A percentile compares a stretch with the other conserved stretches of the same genome.
Evolutionary conservation across 495 filamentous ascomycete species (phyloP).

Genomic region (Neurospora tetrasperma): DNA sequence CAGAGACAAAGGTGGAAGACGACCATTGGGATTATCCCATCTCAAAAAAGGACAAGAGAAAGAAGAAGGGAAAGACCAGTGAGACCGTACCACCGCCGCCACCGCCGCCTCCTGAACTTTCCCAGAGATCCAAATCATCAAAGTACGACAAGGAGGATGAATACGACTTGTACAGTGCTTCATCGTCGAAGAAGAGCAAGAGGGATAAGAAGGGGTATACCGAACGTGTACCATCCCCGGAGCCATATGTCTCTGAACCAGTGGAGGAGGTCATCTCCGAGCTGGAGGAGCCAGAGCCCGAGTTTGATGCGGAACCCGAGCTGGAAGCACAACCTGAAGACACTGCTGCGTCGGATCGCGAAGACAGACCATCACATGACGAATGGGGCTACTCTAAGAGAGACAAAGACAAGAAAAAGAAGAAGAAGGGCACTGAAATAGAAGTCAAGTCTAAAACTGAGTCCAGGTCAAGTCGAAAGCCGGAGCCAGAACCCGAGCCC

Average conservation of each 20-base stretch:
- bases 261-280: constrained; percentile 2
- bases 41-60: constrained; percentile 23
- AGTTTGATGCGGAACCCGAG: constrained; percentile 4
- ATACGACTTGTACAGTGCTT: constrained; percentile 5
- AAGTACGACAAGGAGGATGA: constrained; percentile 1
- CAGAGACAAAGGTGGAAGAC: constrained; percentile 21
- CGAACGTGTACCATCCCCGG: constrained; percentile 8
- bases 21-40: constrained; percentile 10
- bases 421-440: neutral
- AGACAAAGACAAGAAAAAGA: constrained; percentile 3
- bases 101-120: constrained; percentile 2
- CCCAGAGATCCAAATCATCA: neutral
- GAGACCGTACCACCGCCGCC: constrained; percentile 8
- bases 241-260: neutral
- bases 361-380: neutral
- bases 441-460: constrained; percentile 3
- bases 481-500: constrained; percentile 19
- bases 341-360: neutral
- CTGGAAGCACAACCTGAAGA: constrained; percentile 1
- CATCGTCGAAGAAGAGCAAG: constrained; percentile 9
- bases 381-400: neutral
- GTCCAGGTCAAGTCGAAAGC: constrained; percentile 1
- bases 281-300: constrained; percentile 2
- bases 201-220: constrained; percentile 3
- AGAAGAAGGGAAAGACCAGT: constrained; percentile 20